Base-by-base conservation (phyloP, 1,284 basidiomycete genomes). In the Cutaneotrichosporon arboriforme region DNA sequence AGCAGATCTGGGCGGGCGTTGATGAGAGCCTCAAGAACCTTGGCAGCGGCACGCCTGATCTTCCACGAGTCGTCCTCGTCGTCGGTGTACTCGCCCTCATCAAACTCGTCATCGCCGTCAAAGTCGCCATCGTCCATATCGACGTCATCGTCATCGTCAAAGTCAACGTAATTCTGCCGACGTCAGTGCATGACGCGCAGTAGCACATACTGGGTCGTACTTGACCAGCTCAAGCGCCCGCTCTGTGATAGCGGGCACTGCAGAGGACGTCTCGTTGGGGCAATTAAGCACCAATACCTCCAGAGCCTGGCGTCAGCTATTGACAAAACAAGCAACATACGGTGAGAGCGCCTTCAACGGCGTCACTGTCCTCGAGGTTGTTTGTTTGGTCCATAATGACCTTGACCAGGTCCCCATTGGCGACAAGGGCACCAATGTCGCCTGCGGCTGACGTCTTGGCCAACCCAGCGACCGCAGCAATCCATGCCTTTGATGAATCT, bases 11-110 rank as follows among this genome's bases (percentile, higher is more conserved):
- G 86, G 12, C 91, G 86, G 4, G 93, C 94, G 14, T 82, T 83
- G 59, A 97, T 86, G 45, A 96, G 80, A 1, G 88, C 87, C 13
- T 84, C 79, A 13, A 98, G 80, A 2, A 97, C 79, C 70, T 97
- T 97, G 21, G 91, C 91, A 4, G 96, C 86, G 4, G 90, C 87
- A 49, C 94, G 83, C 56, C 96, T 85, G 57, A 97, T 91, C 76
- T 97, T 97, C 83, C 97, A 98, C 0, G 93, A 97, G n/a, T 90
- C 87, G 69, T 98, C 96, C 69, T 98, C 96, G 61, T 98, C 94
- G 65, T 99, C 94, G 8, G 90, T 91, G 71, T 97, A 97, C 60
- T 81, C 86, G 35, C 84, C 86, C 1, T 90, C 87, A 7, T 89
- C 90, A 1, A 87, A 75, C 18, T 77, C 71, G 38, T 77, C 74